Evolutionary conservation across 352 stramenopile species (phyloP).

Genomic region (Bremia lactucae): DNA sequence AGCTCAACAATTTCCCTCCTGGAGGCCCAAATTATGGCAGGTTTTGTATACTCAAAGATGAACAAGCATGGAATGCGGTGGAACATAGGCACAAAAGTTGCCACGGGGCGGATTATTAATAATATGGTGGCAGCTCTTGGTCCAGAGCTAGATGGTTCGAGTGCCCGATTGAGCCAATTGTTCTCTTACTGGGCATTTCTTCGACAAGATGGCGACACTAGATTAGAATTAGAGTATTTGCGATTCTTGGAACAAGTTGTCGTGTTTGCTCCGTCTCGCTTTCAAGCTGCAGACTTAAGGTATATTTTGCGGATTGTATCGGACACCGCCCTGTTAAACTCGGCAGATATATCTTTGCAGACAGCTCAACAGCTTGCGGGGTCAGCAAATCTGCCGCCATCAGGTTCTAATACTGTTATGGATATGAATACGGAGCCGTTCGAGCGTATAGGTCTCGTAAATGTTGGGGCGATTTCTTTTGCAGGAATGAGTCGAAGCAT

Average conservation of each 20-base stretch:
- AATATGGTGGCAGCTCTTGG: slow-evolving; percentile 51
- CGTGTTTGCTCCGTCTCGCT: slow-evolving; percentile 58
- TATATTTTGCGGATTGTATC: slow-evolving; percentile 58
- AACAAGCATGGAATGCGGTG: slow-evolving; percentile 43
- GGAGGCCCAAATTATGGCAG: slow-evolving; percentile 59
- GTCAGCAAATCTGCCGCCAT: slow-evolving; percentile 11
- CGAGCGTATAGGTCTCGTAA: slow-evolving; percentile 29
- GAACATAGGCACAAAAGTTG: slow-evolving; percentile 45
- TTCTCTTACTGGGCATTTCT: slow-evolving; percentile 66
- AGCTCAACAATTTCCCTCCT: slow-evolving; percentile 63
- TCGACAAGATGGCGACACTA: slow-evolving; percentile 52
- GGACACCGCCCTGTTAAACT: slow-evolving; percentile 26
- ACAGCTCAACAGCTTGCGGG: slow-evolving; percentile 7
- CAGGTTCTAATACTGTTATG: slow-evolving; percentile 15
- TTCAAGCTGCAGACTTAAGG: slow-evolving; percentile 39
- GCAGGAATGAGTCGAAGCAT: slow-evolving; percentile 52
- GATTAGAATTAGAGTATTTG: slow-evolving; percentile 68
- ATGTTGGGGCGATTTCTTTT: slow-evolving; percentile 21
- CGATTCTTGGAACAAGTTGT: slow-evolving; percentile 79
- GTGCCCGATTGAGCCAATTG: slow-evolving; percentile 44
- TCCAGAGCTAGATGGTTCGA: slow-evolving; percentile 34
- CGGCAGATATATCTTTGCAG: slow-evolving; percentile 1
- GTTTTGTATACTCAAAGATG: slow-evolving; percentile 61
- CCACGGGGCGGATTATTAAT: slow-evolving; percentile 58
- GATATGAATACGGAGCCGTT: slow-evolving; percentile 13